These are phyloP conservation scores for Podila clonocystis DNA, from an alignment of 192 early-diverging fungal species.

Conservation along the genomic window DNA sequence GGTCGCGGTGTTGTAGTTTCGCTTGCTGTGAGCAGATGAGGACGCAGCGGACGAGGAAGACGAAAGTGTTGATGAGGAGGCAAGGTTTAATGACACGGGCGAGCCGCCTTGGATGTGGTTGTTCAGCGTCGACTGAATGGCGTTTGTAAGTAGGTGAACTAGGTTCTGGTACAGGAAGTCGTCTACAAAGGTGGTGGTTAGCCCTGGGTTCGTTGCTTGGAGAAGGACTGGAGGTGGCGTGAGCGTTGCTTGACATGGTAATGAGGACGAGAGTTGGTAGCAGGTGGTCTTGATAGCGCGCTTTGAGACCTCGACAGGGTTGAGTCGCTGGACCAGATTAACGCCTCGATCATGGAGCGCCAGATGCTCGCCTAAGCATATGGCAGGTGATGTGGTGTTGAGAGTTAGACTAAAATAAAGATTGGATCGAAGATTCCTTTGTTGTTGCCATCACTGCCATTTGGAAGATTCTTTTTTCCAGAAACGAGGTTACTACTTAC, in stretches of 20 bases:
- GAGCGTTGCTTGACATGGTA: slow-evolving; percentile 53
- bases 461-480: too few species aligned
- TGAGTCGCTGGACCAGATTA: slow-evolving; percentile 66
- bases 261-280: slow-evolving; percentile 6
- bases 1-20: too few species aligned
- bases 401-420: too few species aligned
- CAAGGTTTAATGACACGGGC: slow-evolving; percentile 6
- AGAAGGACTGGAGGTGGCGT: slow-evolving; percentile 59
- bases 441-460: too few species aligned
- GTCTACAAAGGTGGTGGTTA: slow-evolving; percentile 65
- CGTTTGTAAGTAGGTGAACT: slow-evolving; percentile 67
- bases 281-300: slow-evolving; percentile 43
- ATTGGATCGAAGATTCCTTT: too few species aligned
- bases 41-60: neutral
- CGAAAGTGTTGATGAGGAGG: neutral
- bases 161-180: slow-evolving; percentile 66
- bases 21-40: too few species aligned
- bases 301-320: slow-evolving; percentile 60
- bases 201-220: slow-evolving; percentile 52
- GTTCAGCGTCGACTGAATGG: slow-evolving; percentile 62
- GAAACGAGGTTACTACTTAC: too few species aligned
- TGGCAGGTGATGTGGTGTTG: too few species aligned
- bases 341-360: slow-evolving; percentile 62
- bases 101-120: slow-evolving; percentile 31
- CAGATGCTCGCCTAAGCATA: slow-evolving; percentile 55